Evolutionary conservation across 345 rosid species (phyloP).

Genomic region (Linum trigynum): DNA sequence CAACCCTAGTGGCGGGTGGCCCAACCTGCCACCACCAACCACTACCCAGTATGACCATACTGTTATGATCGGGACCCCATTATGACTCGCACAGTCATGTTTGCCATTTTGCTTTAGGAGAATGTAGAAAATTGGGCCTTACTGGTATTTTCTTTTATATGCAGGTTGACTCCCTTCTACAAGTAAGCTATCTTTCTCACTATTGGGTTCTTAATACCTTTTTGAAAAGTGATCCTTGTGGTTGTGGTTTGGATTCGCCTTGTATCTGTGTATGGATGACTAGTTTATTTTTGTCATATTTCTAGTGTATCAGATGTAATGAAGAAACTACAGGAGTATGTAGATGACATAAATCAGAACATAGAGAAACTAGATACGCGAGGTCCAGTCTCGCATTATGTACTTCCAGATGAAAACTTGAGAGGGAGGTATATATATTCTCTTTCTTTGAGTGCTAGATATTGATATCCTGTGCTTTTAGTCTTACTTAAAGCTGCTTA

Average conservation of each 20-base stretch:
- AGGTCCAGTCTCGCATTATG: constrained; percentile 87
- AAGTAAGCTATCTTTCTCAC: constrained; percentile 45
- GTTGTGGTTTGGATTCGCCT: background rate
- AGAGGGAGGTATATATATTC: constrained; percentile 57
- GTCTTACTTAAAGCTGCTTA: background rate
- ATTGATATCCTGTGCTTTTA: background rate
- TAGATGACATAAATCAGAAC: constrained; percentile 71
- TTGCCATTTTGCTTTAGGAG: too few relatives aligned
- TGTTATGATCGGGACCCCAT: too few relatives aligned
- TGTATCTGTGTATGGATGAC: background rate
- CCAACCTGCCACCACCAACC: too few relatives aligned
- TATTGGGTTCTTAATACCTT: background rate
- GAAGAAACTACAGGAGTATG: constrained; percentile 65
- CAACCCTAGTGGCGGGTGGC: too few relatives aligned
- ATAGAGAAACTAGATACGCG: constrained; percentile 53
- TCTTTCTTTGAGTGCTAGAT: background rate
- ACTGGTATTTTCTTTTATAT: constrained; percentile 12
- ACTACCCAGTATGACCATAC: too few relatives aligned
- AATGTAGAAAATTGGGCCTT: constrained; percentile 4
- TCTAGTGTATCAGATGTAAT: constrained; percentile 58
- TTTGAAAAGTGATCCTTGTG: background rate
- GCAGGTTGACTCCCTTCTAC: constrained; percentile 96
- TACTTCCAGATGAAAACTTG: constrained; percentile 65
- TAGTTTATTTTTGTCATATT: constrained; percentile 12
- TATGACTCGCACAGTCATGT: too few relatives aligned